Base-by-base conservation (phyloP, 2,329 filamentous ascomycete species). In the Monosporascus ibericus region DNA sequence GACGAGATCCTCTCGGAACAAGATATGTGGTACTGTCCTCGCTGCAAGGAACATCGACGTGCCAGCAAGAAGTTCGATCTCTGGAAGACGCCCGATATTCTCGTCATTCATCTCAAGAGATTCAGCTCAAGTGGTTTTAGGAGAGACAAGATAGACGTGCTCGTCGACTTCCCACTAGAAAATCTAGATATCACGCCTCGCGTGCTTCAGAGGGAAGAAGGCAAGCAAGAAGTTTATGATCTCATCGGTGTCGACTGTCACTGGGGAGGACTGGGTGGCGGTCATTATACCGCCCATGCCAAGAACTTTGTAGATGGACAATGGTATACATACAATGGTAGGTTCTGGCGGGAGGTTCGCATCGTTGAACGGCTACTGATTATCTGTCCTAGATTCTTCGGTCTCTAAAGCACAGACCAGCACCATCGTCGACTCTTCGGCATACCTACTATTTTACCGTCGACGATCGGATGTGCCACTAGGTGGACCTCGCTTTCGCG, bases 291-390 rank as follows among this genome's bases (percentile, higher is more conserved):
- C 20, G 94, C 94, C 27, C 92, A 86, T 69, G 92, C 91, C 39
- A 92, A 90, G 74, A 97, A 96, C 68, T 96, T 96, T 70, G 78
- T 88, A 55, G 90, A 95, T 64, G 81, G 81, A 52, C 78, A 88
- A 68, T 99, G 94, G 94, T 96, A 96, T 69, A 89, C 95, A 61
- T 97, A 95, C 70, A 97, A 99, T 69, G 92, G 92, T 94, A 77
- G 71, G 85, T 72, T 24, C 14, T 17, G 34, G 44, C 8, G n/a
- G 44, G 17, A 24, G 20, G 17, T 37, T 8, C 11, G 25, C 46
- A 37, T 17, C 24, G 6, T 42, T 20, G 8, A 39, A 11, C 34
- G 20, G 25, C 34, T 55, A 60, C 75, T 85, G 68, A 85, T 60
- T 15, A 20, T 18, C 38, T 17, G 17, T 11, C 14, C 25, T 62